These are phyloP conservation scores for Trapa incisa DNA, from an alignment of 345 rosid genomes.

Conservation along the genomic window DNA sequence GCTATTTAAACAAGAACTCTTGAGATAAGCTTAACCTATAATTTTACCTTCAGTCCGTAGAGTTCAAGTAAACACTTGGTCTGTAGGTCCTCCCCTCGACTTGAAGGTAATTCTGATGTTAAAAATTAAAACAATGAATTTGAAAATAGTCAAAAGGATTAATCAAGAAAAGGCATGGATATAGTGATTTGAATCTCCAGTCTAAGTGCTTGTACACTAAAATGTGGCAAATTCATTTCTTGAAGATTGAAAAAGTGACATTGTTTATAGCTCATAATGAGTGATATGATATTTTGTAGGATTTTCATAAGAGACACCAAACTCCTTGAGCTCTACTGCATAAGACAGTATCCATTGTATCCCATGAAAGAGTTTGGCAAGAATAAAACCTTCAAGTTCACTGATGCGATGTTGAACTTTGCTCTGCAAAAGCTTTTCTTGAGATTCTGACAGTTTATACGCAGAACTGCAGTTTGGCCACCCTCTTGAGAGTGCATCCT, in stretches of 20 bases:
- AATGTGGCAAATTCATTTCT: neutral
- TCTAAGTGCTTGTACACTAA: neutral
- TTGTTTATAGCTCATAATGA: too few relatives aligned
- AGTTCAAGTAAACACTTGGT: slow-evolving; percentile 84
- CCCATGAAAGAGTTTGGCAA: neutral
- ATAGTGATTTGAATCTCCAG: neutral
- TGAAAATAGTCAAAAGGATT: neutral
- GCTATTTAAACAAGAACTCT: neutral
- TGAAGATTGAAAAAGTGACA: neutral
- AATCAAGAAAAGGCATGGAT: neutral
- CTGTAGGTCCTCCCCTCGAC: slow-evolving; percentile 87
- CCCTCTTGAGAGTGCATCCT: slow-evolving; percentile 68
- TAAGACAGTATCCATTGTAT: neutral
- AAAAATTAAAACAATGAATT: slow-evolving; percentile 8
- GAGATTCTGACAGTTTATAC: slow-evolving; percentile 33
- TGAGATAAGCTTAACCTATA: neutral
- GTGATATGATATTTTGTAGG: neutral
- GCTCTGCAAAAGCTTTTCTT: slow-evolving; percentile 43
- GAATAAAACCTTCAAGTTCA: slow-evolving; percentile 70
- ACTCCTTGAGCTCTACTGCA: neutral
- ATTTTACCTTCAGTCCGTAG: slow-evolving; percentile 76
- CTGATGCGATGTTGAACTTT: slow-evolving; percentile 56
- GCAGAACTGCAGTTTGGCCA: slow-evolving; percentile 45
- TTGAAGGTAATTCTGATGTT: slow-evolving; percentile 72
- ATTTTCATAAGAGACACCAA: neutral